Evolutionary conservation across 1,284 basidiomycete species (phyloP).

Genomic region (Ceratobasidium sp.): DNA sequence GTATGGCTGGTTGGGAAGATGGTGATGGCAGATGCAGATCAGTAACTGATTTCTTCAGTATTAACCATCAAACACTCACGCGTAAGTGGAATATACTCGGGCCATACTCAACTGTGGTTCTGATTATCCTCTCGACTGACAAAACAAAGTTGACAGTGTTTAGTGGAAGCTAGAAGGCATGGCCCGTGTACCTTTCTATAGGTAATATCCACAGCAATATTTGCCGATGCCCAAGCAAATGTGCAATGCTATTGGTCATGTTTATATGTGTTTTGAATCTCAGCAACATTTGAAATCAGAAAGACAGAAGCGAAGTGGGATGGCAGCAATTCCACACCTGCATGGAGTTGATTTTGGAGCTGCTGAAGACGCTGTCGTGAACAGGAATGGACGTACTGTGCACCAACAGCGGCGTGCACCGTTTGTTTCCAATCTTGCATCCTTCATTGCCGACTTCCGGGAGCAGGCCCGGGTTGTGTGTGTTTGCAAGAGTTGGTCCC

Average conservation of each 20-base stretch:
- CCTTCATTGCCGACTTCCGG: constrained; percentile 52
- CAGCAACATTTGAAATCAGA: neutral
- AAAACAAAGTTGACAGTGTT: constrained; percentile 7
- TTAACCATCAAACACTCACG: too few relatives aligned
- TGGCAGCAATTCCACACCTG: constrained; percentile 50
- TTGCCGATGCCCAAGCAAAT: neutral
- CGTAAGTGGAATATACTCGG: constrained; percentile 27
- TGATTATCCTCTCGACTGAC: constrained; percentile 7
- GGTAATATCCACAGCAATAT: constrained; percentile 46
- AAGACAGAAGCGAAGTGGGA: neutral
- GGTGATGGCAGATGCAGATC: constrained; percentile 47
- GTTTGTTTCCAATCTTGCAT: constrained; percentile 48
- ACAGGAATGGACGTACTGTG: constrained; percentile 46
- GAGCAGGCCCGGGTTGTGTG: constrained; percentile 51
- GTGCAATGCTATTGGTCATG: constrained; percentile 37
- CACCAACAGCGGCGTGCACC: constrained; percentile 44
- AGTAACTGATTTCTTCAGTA: neutral
- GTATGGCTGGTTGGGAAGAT: constrained; percentile 26
- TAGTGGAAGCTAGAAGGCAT: constrained; percentile 2
- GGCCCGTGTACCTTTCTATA: constrained; percentile 29
- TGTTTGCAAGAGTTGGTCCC: constrained; percentile 25
- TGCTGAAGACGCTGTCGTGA: constrained; percentile 38
- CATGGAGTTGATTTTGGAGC: constrained; percentile 48
- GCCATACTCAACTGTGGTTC: neutral
- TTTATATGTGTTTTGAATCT: constrained; percentile 34